Evolutionary conservation across 2,329 filamentous ascomycete species (phyloP), one percentile per base, ranked within the genome.

Genomic region (Cercospora zeina): DNA sequence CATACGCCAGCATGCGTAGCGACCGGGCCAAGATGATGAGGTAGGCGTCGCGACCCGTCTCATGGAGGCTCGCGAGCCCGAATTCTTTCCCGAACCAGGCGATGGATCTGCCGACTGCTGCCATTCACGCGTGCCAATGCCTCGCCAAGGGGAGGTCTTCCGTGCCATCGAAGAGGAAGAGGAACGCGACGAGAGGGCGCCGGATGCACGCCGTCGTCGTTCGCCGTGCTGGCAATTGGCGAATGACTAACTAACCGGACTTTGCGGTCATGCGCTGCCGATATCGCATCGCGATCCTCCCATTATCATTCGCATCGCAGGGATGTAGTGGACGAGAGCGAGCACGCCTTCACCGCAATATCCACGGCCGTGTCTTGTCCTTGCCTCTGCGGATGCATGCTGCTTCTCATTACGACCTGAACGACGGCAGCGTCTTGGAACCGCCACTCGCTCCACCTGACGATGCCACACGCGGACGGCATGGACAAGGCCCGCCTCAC

Each of bases 11-110:
- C 72, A 75, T 75, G 16, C 73, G 72, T 31, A 70, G 68, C 13
- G 67, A 63, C n/a, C 84, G 76, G 5, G 78, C 77, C 39, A 82
- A 62, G 66, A 87, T 86, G 70, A 85, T 78, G 45, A 85, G 76
- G 69, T 77, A 80, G 54, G 82, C 82, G 76, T 85, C 80, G 11
- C 71, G 66, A 33, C 73, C 73, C 2, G 72, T 73, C 13, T 65
- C 65, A 34, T 70, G 66, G 54, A 74, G 71, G n/a, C 68, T 68
- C 6, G 54, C 65, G n/a, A 75, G 56, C 10, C 73, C 73, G 60
- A 74, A 74, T 16, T 71, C 72, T 59, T 69, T 61, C 59, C 73
- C 72, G 65, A 74, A 72, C 72, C 72, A 74, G 21, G 36, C 33
- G 31, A 69, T 63, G 11, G 69, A 67, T 7, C 60, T 58, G 50